Conservation (phyloP, 768 basidiomycete genomes). For the Suillus tomentosus region DNA sequence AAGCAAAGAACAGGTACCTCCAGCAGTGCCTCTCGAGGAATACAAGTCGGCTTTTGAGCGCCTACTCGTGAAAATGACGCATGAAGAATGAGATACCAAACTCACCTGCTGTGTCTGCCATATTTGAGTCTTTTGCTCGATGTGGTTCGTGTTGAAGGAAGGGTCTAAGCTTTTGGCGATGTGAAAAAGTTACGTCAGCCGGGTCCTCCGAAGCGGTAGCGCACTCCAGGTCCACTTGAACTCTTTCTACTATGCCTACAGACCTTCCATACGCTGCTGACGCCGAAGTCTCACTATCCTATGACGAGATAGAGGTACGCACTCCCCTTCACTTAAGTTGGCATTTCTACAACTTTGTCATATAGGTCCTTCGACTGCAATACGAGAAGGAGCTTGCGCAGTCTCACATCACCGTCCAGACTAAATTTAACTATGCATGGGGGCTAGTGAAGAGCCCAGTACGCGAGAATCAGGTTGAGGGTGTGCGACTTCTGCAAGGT, state of each 20-base stretch:
- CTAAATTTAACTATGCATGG: constrained; percentile 98
- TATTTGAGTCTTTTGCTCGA: constrained; percentile 27
- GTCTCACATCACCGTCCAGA: constrained; percentile 87
- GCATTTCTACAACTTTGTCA: constrained; percentile 1
- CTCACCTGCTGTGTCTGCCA: constrained; percentile 64
- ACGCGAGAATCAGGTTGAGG: constrained; percentile 86
- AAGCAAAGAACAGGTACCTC: constrained; percentile 40
- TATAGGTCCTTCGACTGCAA: constrained; percentile 80
- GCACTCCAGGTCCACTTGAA: constrained; percentile 3
- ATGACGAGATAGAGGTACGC: constrained; percentile 84
- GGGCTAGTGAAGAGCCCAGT: constrained; percentile 91
- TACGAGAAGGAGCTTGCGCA: constrained; percentile 87
- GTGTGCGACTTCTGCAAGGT: constrained; percentile 91
- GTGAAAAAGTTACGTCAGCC: constrained; percentile 29
- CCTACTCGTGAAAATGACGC: constrained; percentile 29
- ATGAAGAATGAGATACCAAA: constrained; percentile 20
- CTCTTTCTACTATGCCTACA: constrained; percentile 53
- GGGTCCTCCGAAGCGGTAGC: constrained; percentile 18
- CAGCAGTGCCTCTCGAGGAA: constrained; percentile 31
- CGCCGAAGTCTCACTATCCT: constrained; percentile 84
- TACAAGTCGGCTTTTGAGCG: constrained; percentile 29
- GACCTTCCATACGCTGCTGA: constrained; percentile 96
- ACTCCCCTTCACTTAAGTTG: not conserved
- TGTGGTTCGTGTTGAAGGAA: constrained; percentile 28
- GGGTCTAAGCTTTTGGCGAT: not conserved